Base-by-base conservation (phyloP, 768 basidiomycete species). In the Nidularia pulvinata region DNA sequence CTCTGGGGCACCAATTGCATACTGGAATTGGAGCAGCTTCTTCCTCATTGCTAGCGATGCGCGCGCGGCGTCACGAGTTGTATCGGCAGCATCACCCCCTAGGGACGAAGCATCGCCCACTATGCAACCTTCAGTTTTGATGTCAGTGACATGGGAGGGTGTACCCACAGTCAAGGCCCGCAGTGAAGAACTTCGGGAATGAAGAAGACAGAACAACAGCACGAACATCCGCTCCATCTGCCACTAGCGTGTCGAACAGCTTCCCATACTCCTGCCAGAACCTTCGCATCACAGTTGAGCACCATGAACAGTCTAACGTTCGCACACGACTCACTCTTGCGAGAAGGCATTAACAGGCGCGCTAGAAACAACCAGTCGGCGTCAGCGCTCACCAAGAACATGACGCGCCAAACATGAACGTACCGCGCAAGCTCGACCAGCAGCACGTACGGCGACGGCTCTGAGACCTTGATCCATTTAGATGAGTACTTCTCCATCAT, bases 171-270 rank as follows among this genome's bases (percentile, higher is more conserved):
- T 96, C 94, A 5, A 96, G 67, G 0, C 95, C 94, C 1, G 91
- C 93, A 0, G 88, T 89, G 65, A 93, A 96, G 4, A 84, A 67
- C 65, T 89, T 92, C 0, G 86, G 83, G 2, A 88, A 63, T 1
- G 71, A 73, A 0, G 91, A 93, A 0, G 87, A 83, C 0, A 96
- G 69, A 0, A 96, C 89, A 5, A 91, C 76, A 2, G 75, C 88
- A 14, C 90, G 81, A 1, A 93, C 81, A 33, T 85, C 82, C 25
- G 70, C 62, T 1, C 49, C 80, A 62, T 70, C 84, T 66, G 53
- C 65, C 5, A 58, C 71, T 55, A 94, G 73, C 1, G 68, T 62
- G 47, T 86, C 80, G 58, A 95, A 88, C 0, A 84, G 74, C 2
- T 69, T 61, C 3, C 82, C 82, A 34, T 92, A 84, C 46, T 88